Conservation (phyloP, 2,329 filamentous ascomycete species). For the Westerdykella aurantiaca region DNA sequence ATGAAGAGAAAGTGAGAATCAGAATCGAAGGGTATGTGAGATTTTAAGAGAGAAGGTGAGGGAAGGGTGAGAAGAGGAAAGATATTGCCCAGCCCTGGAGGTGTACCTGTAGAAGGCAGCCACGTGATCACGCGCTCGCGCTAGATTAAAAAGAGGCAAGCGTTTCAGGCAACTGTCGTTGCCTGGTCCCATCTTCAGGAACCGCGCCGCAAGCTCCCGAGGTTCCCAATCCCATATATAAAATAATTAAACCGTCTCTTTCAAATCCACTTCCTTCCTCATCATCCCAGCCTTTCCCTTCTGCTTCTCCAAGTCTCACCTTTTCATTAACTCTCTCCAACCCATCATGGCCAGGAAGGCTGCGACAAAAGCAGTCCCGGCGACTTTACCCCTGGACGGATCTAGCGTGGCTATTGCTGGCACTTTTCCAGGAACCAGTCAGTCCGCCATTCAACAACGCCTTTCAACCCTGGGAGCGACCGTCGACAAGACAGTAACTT, state of each 20-base stretch:
- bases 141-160: too few relatives aligned
- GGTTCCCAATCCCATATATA: not conserved
- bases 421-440: slow-evolving; percentile 51
- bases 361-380: slow-evolving; percentile 12
- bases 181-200: too few relatives aligned
- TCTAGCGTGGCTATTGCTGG: slow-evolving; percentile 55
- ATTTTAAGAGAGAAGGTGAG: too few relatives aligned
- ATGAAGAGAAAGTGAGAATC: too few relatives aligned
- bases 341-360: slow-evolving; percentile 19
- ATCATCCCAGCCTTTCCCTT: not conserved
- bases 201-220: too few relatives aligned
- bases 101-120: too few relatives aligned
- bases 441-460: slow-evolving; percentile 45
- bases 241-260: not conserved
- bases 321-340: slow-evolving; percentile 1
- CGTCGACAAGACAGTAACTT: slow-evolving; percentile 45
- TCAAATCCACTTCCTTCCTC: not conserved
- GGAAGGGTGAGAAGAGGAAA: too few relatives aligned
- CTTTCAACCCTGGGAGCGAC: slow-evolving; percentile 48
- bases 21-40: too few relatives aligned
- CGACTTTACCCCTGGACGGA: slow-evolving; percentile 41
- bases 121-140: too few relatives aligned
- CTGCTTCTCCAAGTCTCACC: not conserved
- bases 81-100: too few relatives aligned
- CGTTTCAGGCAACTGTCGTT: too few relatives aligned